Conservation (phyloP, 129 eudicot species). For the Gnaphalium uliginosum region DNA sequence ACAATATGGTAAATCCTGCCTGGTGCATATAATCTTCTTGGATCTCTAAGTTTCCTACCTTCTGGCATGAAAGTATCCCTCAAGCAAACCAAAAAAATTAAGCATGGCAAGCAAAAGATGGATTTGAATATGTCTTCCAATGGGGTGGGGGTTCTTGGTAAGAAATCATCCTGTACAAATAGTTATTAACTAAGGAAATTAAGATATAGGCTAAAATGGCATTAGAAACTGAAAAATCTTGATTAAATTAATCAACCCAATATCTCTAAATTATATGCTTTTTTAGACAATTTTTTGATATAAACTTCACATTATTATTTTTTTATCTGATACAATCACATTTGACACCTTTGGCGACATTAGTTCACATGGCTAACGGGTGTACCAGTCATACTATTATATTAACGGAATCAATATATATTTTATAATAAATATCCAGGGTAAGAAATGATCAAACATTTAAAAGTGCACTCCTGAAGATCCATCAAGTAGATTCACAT, state of each 20-base stretch:
- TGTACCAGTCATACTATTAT: background rate
- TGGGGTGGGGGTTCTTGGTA: conserved; percentile 92
- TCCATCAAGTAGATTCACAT: background rate
- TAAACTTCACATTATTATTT: background rate
- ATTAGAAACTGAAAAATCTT: background rate
- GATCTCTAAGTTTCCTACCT: conserved; percentile 73
- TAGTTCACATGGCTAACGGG: background rate
- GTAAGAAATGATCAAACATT: background rate
- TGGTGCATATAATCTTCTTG: conserved; percentile 89
- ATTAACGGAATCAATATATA: background rate
- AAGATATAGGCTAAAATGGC: background rate
- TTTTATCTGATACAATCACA: background rate
- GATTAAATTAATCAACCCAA: background rate
- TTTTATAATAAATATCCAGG: background rate
- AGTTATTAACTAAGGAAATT: background rate
- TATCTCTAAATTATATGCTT: background rate
- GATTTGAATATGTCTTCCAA: conserved; percentile 87
- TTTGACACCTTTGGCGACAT: background rate
- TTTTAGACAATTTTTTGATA: background rate
- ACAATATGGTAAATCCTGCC: conserved; percentile 93
- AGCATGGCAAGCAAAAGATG: conserved; percentile 86
- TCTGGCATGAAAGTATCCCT: conserved; percentile 91
- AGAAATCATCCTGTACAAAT: conserved; percentile 76
- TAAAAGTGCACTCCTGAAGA: background rate
- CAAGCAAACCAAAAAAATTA: conserved; percentile 71